These are phyloP conservation scores for Maudiozyma barnettii DNA, from an alignment of 805 yeast genomes.

Conservation along the genomic window DNA sequence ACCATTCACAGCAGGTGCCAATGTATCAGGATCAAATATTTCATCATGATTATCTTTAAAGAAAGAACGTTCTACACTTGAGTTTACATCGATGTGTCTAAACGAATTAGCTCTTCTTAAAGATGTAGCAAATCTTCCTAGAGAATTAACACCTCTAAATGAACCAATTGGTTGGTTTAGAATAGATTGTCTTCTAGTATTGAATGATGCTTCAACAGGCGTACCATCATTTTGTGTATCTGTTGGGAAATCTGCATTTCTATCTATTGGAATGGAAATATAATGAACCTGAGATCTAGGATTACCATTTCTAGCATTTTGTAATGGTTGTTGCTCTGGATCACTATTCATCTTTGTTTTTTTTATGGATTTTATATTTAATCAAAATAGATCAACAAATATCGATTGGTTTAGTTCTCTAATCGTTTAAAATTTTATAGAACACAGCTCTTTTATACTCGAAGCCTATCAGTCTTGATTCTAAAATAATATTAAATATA, in stretches of 20 bases:
- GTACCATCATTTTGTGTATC: background rate
- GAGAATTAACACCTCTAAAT: conserved; percentile 55
- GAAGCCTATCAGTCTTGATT: no score
- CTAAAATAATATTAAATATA: no score
- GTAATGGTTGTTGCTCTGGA: conserved; percentile 6
- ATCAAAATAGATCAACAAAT: no score
- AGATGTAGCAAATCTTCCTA: conserved; percentile 73
- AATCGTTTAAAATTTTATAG: no score
- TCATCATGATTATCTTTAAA: conserved; percentile 54
- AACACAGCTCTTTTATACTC: no score
- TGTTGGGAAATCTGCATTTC: conserved; percentile 9
- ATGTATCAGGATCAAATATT: conserved; percentile 54
- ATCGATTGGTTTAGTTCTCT: no score
- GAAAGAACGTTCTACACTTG: conserved; percentile 44
- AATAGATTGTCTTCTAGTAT: conserved; percentile 30
- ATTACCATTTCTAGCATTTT: background rate
- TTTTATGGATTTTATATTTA: no score
- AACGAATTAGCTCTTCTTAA: conserved; percentile 71
- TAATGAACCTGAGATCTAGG: conserved; percentile 20
- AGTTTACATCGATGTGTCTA: conserved; percentile 40
- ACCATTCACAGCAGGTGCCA: conserved; percentile 58
- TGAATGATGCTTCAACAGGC: background rate
- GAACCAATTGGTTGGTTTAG: conserved; percentile 45
- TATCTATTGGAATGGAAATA: conserved; percentile 26
- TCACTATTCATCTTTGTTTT: background rate